Percentiles rank a stretch among this genome's conserved stretches.
These are phyloP conservation scores for Boechera stricta DNA, from an alignment of 345 rosid species.

Conservation along the genomic window DNA sequence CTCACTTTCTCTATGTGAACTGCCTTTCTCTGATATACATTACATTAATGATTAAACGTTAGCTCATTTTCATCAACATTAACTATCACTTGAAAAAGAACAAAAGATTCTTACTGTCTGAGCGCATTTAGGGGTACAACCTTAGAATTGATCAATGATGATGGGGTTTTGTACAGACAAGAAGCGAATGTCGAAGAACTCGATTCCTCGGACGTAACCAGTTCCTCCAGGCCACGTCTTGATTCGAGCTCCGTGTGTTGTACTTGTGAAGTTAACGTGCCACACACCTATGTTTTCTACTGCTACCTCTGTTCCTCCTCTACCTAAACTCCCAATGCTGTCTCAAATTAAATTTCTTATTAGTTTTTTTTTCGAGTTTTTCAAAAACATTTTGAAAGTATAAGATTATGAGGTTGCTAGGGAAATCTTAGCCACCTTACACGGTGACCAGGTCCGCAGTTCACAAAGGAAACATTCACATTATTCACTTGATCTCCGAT, in stretches of 20 bases:
- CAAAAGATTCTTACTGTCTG: constrained; percentile 18
- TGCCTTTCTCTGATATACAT: constrained; percentile 7
- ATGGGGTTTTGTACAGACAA: constrained; percentile 49
- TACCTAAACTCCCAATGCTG: constrained; percentile 69
- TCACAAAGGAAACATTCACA: constrained; percentile 26
- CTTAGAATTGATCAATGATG: constrained; percentile 58
- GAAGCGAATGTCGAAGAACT: constrained; percentile 48
- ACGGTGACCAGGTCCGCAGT: constrained; percentile 52
- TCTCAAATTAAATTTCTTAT: constrained; percentile 1
- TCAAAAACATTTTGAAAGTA: too few species aligned
- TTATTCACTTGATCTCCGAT: constrained; percentile 39
- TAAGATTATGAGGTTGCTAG: not conserved
- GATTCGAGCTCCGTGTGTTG: constrained; percentile 62
- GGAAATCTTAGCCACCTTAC: constrained; percentile 38
- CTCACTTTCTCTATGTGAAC: constrained; percentile 38
- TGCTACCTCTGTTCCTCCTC: constrained; percentile 24
- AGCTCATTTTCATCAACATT: not conserved
- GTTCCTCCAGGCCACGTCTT: constrained; percentile 66
- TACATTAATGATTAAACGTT: not conserved
- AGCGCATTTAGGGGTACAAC: constrained; percentile 12
- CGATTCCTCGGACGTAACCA: constrained; percentile 55
- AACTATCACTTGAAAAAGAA: not conserved
- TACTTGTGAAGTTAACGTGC: constrained; percentile 44
- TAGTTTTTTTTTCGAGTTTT: not conserved
- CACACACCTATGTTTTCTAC: constrained; percentile 52